Percentiles rank a stretch among this genome's conserved stretches.
These are phyloP conservation scores for Sanguinoderma infundibulare DNA, from an alignment of 1,284 basidiomycete species.

Conservation along the genomic window DNA sequence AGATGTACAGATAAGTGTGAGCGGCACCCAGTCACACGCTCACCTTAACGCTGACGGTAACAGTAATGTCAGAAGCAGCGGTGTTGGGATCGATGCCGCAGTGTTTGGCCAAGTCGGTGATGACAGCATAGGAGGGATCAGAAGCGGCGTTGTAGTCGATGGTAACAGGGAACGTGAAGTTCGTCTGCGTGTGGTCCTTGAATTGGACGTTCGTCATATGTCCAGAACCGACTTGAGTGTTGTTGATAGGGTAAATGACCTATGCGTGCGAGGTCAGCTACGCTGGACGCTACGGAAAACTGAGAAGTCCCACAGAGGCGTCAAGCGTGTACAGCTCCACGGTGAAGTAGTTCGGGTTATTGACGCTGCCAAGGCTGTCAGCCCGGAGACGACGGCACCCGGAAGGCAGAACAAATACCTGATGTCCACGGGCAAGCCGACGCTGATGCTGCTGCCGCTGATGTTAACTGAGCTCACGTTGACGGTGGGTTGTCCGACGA, in stretches of 20 bases:
- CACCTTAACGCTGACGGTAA: conserved; percentile 76
- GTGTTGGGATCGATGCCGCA: conserved; percentile 64
- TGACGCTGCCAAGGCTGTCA: conserved; percentile 53
- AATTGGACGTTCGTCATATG: conserved; percentile 66
- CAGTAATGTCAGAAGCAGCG: conserved; percentile 53
- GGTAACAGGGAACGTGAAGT: conserved; percentile 83
- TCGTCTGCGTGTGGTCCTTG: conserved; percentile 65
- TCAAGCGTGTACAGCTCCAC: conserved; percentile 74
- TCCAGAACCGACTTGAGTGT: conserved; percentile 74
- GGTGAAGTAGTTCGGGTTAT: conserved; percentile 87
- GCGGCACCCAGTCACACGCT: conserved; percentile 7
- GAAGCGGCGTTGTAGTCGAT: conserved; percentile 69
- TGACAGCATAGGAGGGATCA: conserved; percentile 64
- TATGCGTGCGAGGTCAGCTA: conserved; percentile 28
- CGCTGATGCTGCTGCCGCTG: conserved; percentile 50
- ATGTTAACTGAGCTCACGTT: conserved; percentile 40
- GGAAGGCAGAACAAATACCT: conserved; percentile 33
- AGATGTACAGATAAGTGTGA: background rate
- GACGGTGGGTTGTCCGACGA: conserved; percentile 58
- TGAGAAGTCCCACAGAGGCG: conserved; percentile 51
- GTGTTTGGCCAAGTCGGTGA: conserved; percentile 68
- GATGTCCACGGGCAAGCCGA: conserved; percentile 74
- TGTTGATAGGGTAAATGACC: conserved; percentile 78
- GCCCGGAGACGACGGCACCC: background rate
- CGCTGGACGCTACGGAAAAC: background rate